phyloP scores from a whole-genome alignment of 768 basidiomycete genomes.

The Psilocybe cyanescens region DNA sequence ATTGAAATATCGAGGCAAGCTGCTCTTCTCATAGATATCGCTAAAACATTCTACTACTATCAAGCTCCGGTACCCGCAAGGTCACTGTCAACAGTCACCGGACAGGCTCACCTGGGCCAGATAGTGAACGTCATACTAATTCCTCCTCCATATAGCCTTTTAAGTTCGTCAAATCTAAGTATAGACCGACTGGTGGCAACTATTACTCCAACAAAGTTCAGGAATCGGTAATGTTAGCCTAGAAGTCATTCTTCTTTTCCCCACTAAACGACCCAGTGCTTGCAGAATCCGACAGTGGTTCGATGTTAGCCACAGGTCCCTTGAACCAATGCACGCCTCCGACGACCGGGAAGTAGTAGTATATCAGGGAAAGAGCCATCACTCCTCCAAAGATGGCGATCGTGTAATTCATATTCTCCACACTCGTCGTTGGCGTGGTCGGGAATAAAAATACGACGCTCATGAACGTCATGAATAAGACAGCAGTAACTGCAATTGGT shows the following conservation, averaged over 20 bases:
- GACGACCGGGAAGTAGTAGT: conserved; percentile 72
- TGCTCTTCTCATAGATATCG: too few species aligned
- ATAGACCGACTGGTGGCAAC: not conserved
- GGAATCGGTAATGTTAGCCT: not conserved
- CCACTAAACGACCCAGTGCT: not conserved
- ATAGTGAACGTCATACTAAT: too few species aligned
- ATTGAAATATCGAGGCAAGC: too few species aligned
- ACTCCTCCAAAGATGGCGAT: conserved; percentile 68
- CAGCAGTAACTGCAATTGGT: conserved; percentile 57
- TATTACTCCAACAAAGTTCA: not conserved
- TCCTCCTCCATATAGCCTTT: too few species aligned
- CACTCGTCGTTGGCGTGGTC: conserved; percentile 44
- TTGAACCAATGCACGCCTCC: conserved; percentile 75
- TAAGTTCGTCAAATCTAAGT: too few species aligned
- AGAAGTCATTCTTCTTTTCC: not conserved
- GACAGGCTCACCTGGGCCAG: too few species aligned
- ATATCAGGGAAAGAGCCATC: conserved; percentile 56
- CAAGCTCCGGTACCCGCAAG: too few species aligned
- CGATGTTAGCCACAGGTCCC: conserved; percentile 57
- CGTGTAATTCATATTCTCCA: conserved; percentile 69
- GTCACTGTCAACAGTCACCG: too few species aligned
- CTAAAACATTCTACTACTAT: too few species aligned
- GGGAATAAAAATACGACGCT: conserved; percentile 69
- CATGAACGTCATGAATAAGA: conserved; percentile 71
- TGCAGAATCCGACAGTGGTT: not conserved